Evolutionary conservation across 345 rosid species (phyloP).

Genomic region (Rhodomyrtus tomentosa): DNA sequence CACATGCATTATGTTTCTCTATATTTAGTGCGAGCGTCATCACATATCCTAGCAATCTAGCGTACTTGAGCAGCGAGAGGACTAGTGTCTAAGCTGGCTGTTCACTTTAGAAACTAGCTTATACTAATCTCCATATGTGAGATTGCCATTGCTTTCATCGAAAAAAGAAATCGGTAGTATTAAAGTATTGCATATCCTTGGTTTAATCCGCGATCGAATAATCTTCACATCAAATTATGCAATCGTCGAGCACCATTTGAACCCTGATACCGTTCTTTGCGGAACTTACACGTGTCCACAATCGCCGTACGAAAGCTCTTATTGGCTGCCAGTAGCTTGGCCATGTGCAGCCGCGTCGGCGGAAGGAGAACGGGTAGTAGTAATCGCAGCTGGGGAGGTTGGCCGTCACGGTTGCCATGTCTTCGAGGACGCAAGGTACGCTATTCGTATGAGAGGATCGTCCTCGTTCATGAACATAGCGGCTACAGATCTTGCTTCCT

Average conservation of each 20-base stretch:
- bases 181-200: background rate
- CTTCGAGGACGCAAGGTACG: background rate
- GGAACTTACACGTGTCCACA: too few relatives aligned
- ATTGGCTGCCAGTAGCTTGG: background rate
- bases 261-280: too few relatives aligned
- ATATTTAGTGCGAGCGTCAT: background rate
- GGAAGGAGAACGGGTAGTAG: background rate
- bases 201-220: background rate
- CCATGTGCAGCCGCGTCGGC: background rate
- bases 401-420: background rate
- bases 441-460: background rate
- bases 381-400: background rate
- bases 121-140: background rate
- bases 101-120: background rate
- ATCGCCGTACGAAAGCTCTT: too few relatives aligned
- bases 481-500: background rate
- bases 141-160: background rate
- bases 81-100: background rate
- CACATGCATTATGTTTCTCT: background rate
- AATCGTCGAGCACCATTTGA: background rate
- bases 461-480: background rate
- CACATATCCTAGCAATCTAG: background rate
- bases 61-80: background rate
- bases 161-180: background rate
- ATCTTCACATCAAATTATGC: background rate